These are phyloP conservation scores for Pugionium dolabratum DNA, from an alignment of 345 rosid species.

Conservation along the genomic window DNA sequence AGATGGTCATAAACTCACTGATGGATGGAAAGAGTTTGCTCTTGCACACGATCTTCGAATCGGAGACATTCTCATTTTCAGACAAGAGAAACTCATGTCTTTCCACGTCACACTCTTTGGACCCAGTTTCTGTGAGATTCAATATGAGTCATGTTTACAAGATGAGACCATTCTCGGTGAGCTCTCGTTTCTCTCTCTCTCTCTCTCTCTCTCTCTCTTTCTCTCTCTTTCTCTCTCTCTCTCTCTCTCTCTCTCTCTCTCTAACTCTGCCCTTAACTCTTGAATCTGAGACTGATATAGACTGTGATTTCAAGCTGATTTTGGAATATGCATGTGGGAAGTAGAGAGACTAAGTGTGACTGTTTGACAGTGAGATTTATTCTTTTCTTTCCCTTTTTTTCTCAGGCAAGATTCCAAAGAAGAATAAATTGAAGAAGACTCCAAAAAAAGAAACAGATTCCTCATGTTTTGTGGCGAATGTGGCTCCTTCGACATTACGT, in stretches of 20 bases:
- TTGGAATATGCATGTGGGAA: too few species aligned
- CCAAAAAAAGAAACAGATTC: background rate
- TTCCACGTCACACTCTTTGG: slow-evolving; percentile 11
- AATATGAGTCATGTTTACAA: background rate
- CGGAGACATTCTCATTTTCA: slow-evolving; percentile 21
- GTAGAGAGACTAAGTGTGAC: background rate
- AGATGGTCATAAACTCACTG: slow-evolving; percentile 28
- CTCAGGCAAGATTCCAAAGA: slow-evolving; percentile 11
- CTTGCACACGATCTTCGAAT: slow-evolving; percentile 3
- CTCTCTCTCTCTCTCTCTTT: background rate
- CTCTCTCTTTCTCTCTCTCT: too few species aligned
- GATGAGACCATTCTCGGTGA: background rate
- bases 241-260: background rate
- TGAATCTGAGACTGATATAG: background rate
- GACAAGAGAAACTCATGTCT: slow-evolving; percentile 10
- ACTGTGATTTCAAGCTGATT: too few species aligned
- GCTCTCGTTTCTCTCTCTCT: background rate
- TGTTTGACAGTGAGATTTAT: background rate
- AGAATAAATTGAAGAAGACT: background rate
- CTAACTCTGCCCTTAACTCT: background rate
- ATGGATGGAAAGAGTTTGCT: slow-evolving; percentile 33
- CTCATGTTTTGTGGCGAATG: slow-evolving; percentile 15
- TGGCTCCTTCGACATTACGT: background rate
- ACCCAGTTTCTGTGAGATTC: slow-evolving; percentile 21
- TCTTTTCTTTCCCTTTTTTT: background rate